phyloP scores from a whole-genome alignment of 2,329 filamentous ascomycete species.

The Botrytis cinerea region DNA sequence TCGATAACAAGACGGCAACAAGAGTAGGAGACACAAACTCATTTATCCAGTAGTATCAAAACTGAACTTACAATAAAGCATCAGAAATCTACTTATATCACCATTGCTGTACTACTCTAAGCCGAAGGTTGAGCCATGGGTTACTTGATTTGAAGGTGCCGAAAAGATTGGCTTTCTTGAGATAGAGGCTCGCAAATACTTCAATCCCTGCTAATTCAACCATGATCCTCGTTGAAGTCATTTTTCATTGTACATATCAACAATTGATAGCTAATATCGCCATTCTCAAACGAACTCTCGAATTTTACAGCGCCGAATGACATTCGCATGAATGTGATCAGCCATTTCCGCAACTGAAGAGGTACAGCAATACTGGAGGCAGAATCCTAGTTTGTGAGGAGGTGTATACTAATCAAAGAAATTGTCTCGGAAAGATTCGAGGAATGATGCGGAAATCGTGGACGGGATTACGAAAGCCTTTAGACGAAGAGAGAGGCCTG shows the following conservation, averaged over 20 bases:
- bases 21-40: background rate
- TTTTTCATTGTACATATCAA: background rate
- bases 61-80: background rate
- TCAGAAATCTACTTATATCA: background rate
- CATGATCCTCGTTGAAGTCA: fast-evolving
- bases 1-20: background rate
- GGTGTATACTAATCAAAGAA: background rate
- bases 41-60: too few species aligned
- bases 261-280: background rate
- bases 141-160: background rate
- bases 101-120: background rate
- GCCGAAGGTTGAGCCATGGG: background rate
- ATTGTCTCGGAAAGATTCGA: background rate
- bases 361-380: background rate
- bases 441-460: background rate
- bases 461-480: background rate
- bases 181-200: too few species aligned
- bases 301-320: background rate
- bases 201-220: background rate
- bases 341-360: background rate
- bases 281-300: background rate
- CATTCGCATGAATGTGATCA: background rate
- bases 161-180: background rate
- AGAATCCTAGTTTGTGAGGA: background rate
- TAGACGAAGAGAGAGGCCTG: background rate